Evolutionary conservation across 345 rosid genomes (phyloP), one percentile per base, ranked within the genome.

Genomic region (Noccaea bulbosa): DNA sequence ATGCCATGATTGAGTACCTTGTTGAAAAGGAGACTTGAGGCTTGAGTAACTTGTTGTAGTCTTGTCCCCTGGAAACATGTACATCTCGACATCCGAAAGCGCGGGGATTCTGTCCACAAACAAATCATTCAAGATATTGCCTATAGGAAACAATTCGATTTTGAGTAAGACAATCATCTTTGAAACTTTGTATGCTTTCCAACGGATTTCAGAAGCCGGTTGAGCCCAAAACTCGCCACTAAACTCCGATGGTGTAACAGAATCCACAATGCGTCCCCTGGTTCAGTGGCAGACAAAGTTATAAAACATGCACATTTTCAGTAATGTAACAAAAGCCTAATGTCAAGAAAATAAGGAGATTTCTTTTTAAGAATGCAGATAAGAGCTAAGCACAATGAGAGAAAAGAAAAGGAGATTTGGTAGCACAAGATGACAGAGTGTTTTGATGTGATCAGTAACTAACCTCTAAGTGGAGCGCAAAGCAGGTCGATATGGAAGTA

Each of bases 61-160:
- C 73, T 63, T 77, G 33, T 70, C 75, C 54, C 71, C 72, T 20
- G 88, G 89, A 74, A 72, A 81, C 73, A 92, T 74, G 70, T 83
- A 89, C 22, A 92, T 72, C 40, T 85, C 86, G 54, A 85, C 68
- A 69, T 89, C 93, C 14, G n/a, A 40, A 38, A 86, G 75, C 51
- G 81, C 77, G 53, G 90, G 84, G 27, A 24, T 62, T 63, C 73
- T 74, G 50, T 81, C 70, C 44, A 41, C 73, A 58, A 82, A 82
- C 52, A 83, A 35, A 52, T 80, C 79, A 3, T 50, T 41, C 81
- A 72, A 73, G 49, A 77, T 40, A 57, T 64, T 46, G 64, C 65
- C 40, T 44, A 64, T 51, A 40, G 83, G 83, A 77, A 83, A 80
- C 78, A 86, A 69, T 53, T 77, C 62, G 68, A 83, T 82, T 49